Percentiles rank a stretch among this genome's conserved stretches.
Conservation (phyloP, 768 basidiomycete species). For the Lactarius deliciosus region DNA sequence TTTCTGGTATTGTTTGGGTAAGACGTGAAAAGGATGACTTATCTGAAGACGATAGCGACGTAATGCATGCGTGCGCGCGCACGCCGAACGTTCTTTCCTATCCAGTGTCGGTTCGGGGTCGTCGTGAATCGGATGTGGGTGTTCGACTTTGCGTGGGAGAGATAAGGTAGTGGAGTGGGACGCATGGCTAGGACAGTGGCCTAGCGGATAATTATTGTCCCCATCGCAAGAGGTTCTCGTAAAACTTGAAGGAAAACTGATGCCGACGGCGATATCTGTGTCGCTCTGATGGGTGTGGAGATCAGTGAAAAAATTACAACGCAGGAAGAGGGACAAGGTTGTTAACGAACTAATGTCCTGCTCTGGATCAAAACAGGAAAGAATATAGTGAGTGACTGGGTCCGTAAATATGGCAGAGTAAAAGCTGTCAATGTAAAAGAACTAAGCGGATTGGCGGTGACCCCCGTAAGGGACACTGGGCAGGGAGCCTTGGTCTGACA, state of each 20-base stretch:
- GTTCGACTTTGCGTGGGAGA: neutral
- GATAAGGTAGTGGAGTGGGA: neutral
- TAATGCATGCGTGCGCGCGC: too few species aligned
- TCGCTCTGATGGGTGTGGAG: neutral
- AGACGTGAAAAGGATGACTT: neutral
- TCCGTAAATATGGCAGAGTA: slow-evolving; percentile 13
- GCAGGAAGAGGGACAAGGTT: neutral
- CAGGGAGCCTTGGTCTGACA: slow-evolving; percentile 9
- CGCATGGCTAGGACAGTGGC: neutral
- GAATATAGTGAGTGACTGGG: slow-evolving; percentile 3
- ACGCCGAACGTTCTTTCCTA: neutral
- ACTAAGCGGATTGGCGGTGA: slow-evolving; percentile 17
- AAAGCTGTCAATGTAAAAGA: slow-evolving; percentile 5
- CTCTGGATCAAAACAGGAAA: too few species aligned
- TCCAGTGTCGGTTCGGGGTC: neutral
- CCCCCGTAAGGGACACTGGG: slow-evolving; percentile 8
- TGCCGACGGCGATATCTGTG: neutral
- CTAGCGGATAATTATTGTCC: neutral
- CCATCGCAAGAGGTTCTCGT: neutral
- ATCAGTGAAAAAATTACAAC: neutral
- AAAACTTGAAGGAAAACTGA: neutral
- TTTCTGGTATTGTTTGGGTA: too few species aligned
- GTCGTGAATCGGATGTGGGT: neutral
- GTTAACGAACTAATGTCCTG: neutral
- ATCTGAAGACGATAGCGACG: too few species aligned